Percentiles rank a stretch among this genome's conserved stretches.
These are phyloP conservation scores for Skeletonema potamos DNA, from an alignment of 108 stramenopile species.

Conservation along the genomic window DNA sequence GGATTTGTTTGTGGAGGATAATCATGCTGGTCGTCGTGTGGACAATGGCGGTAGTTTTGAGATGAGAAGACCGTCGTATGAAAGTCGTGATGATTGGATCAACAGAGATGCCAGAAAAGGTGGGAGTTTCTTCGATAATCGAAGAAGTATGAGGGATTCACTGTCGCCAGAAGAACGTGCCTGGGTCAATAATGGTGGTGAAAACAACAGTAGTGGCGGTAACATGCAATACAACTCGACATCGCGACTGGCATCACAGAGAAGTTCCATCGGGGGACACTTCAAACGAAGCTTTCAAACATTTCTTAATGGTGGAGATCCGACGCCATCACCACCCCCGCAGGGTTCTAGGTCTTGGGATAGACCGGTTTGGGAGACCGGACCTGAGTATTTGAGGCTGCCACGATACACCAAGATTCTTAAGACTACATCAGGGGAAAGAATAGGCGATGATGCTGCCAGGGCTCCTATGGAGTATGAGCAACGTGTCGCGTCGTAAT, in stretches of 20 bases:
- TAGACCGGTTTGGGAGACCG: conserved; percentile 52
- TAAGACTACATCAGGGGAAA: not conserved
- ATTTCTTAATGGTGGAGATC: conserved; percentile 22
- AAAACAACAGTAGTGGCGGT: too few relatives aligned
- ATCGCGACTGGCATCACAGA: not conserved
- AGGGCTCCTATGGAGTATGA: not conserved
- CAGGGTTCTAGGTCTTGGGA: not conserved
- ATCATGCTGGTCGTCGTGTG: not conserved
- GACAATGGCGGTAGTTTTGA: not conserved
- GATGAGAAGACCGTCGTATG: not conserved
- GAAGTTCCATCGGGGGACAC: conserved; percentile 14
- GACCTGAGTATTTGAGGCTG: conserved; percentile 52
- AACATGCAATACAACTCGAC: not conserved
- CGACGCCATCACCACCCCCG: not conserved
- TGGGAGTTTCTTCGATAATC: conserved; percentile 32
- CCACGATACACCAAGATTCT: conserved; percentile 40
- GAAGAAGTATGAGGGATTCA: conserved; percentile 18
- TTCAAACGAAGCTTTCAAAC: conserved; percentile 29
- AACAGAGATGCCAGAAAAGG: conserved; percentile 14
- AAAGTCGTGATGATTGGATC: conserved; percentile 20
- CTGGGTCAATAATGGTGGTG: conserved; percentile 12
- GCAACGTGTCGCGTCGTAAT: not conserved
- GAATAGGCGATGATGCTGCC: not conserved
- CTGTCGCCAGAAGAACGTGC: conserved; percentile 24
- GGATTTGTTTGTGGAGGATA: conserved; percentile 4